Conservation (phyloP, 2,329 filamentous ascomycete species). For the Colletotrichum paranaense region DNA sequence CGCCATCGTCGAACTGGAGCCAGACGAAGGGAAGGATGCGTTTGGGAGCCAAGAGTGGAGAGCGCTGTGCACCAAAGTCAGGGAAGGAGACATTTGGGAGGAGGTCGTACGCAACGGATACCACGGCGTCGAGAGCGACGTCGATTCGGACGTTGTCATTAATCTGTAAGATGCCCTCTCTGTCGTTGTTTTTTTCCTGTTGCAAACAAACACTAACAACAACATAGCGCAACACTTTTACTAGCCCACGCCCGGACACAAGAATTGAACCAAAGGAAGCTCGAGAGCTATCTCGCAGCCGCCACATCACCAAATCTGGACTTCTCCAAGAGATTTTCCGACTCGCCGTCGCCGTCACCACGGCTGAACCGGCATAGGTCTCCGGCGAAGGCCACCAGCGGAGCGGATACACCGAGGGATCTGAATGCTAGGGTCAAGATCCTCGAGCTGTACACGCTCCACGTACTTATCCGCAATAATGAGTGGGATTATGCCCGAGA, state of each 20-base stretch:
- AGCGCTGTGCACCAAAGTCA: slow-evolving; percentile 82
- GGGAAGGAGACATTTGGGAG: slow-evolving; percentile 94
- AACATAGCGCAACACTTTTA: slow-evolving; percentile 82
- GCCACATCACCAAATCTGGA: slow-evolving; percentile 80
- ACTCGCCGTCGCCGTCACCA: slow-evolving; percentile 50
- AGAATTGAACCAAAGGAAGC: slow-evolving; percentile 82
- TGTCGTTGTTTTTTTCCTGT: not conserved
- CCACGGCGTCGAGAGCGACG: slow-evolving; percentile 86
- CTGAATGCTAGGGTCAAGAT: slow-evolving; percentile 89
- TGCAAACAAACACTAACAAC: slow-evolving; percentile 19
- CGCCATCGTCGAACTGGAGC: slow-evolving; percentile 87
- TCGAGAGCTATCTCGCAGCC: slow-evolving; percentile 90
- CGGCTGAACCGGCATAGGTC: slow-evolving; percentile 54
- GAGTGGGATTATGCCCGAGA: slow-evolving; percentile 97
- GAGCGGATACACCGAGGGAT: slow-evolving; percentile 85
- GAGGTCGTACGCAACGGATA: slow-evolving; percentile 90
- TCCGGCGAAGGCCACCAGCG: slow-evolving; percentile 63
- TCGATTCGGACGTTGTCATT: slow-evolving; percentile 94
- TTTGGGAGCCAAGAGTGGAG: slow-evolving; percentile 92
- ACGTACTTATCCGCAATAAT: slow-evolving; percentile 91
- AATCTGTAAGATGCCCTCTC: slow-evolving; percentile 71
- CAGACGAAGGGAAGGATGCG: slow-evolving; percentile 88
- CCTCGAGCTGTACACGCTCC: slow-evolving; percentile 93
- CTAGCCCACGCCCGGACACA: slow-evolving; percentile 91
- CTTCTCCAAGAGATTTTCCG: slow-evolving; percentile 72